Evolutionary conservation across 345 rosid species (phyloP).

Genomic region (Moricandia arvensis): DNA sequence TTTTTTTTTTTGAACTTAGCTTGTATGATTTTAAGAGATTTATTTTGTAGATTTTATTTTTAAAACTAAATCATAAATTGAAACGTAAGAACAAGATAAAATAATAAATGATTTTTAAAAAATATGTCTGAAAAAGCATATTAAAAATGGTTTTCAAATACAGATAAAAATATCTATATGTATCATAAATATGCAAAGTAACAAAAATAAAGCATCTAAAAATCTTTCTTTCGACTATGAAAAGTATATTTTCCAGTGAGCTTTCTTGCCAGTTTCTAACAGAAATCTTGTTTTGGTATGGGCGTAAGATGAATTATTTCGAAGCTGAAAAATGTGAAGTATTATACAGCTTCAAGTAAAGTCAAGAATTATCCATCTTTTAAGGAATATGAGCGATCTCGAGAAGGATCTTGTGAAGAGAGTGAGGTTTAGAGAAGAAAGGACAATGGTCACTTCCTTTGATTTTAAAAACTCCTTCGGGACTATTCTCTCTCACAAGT

Average conservation of each 20-base stretch:
- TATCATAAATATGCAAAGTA: background rate
- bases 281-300: background rate
- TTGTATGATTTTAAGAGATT: no score
- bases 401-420: constrained; percentile 74
- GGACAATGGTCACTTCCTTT: constrained; percentile 96
- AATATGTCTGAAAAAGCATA: background rate
- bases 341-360: constrained; percentile 2
- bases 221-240: background rate
- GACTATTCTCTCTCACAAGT: constrained; percentile 72
- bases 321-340: background rate
- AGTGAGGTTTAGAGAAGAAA: constrained; percentile 89
- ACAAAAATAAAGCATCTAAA: background rate
- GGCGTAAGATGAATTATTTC: background rate
- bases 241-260: background rate
- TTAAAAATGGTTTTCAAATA: background rate
- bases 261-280: background rate
- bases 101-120: no score
- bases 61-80: background rate
- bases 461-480: constrained; percentile 86
- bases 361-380: background rate
- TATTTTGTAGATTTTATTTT: no score
- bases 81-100: no score
- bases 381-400: constrained; percentile 78
- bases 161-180: background rate
- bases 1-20: no score